Evolutionary conservation across 108 stramenopile species (phyloP), one percentile per base, ranked within the genome.

Genomic region (Cyclotella choctawhatcheeana): DNA sequence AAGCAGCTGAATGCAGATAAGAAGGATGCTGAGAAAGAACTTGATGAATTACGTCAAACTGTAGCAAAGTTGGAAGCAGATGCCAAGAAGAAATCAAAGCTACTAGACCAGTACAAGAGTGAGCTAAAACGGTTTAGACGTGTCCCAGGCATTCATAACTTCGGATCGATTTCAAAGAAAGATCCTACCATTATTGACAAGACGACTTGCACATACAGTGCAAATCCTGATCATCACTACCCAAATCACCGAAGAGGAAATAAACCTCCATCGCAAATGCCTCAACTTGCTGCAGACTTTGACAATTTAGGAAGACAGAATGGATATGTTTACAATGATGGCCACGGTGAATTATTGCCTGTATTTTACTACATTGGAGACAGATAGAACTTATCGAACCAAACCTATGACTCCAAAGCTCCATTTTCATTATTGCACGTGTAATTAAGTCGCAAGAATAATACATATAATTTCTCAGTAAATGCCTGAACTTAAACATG

Each of bases 81-180:
- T 51, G 32, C 73, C 17, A 33, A 63, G 18, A n/a, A 62, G n/a
- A 65, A 68, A 48, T 48, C 33, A 14, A 37, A 35, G 20, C 43
- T 22, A 17, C 32, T 73, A 2, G 79, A 80, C 43, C 48, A 67
- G 37, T 80, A 73, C 43, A 73, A 68, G 44, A 59, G 64, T 47
- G 79, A 80, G 31, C 67, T 80, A 5, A 64, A 62, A 43, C 63
- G 43, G 27, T 80, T 80, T 37, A 67, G 72, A 7, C 71, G 79
- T 63, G 79, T 80, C 30, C 72, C 79, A 5, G 79, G 79, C 18
- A 80, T 80, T 54, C 79, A 80, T 33, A 80, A 73, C 54, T 80
- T 80, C 63, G 79, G 79, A 25, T 71, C 71, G 56, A 70, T 79
- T 52, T 79, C 64, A 16, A 62, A 61, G 60, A 34, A 59, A 31